These are phyloP conservation scores for Platanthera zijinensis DNA, from an alignment of 106 monocot species.

Conservation along the genomic window DNA sequence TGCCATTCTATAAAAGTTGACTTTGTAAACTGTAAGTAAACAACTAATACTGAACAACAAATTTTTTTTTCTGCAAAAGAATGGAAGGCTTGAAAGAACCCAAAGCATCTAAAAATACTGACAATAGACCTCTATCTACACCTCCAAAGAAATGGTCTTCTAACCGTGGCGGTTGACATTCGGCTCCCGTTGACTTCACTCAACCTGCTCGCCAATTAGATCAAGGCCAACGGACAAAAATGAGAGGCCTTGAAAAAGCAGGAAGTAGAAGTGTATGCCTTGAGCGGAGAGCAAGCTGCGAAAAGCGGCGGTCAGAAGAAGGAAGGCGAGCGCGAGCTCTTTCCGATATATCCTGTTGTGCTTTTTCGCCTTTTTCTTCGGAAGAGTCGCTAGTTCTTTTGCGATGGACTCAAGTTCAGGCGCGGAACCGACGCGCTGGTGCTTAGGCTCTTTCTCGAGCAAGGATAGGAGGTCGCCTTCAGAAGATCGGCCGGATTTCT, in stretches of 20 bases:
- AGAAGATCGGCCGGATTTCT: constrained; percentile 89
- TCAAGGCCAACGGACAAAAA: constrained; percentile 94
- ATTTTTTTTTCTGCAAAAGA: not conserved
- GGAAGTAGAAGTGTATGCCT: constrained; percentile 95
- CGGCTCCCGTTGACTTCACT: constrained; percentile 21
- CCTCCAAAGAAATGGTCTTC: constrained; percentile 12
- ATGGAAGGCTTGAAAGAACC: constrained; percentile 4
- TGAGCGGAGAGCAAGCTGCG: constrained; percentile 85
- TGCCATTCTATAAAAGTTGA: not conserved
- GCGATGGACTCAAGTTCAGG: constrained; percentile 40
- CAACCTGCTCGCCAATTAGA: constrained; percentile 87
- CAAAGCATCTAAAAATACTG: not conserved
- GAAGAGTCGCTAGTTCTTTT: constrained; percentile 27
- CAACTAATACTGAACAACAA: not conserved
- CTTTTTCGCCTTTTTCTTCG: constrained; percentile 45
- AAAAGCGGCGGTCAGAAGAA: constrained; percentile 70
- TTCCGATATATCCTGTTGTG: constrained; percentile 88
- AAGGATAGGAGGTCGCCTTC: constrained; percentile 73
- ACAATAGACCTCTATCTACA: constrained; percentile 2
- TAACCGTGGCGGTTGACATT: not conserved
- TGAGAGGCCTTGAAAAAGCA: constrained; percentile 85
- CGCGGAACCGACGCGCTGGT: constrained; percentile 23
- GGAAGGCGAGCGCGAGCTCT: constrained; percentile 70
- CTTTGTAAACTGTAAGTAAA: not conserved
- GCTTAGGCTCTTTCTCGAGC: constrained; percentile 32